phyloP scores from a whole-genome alignment of 2,329 filamentous ascomycete species.

The Penicillium italicum region DNA sequence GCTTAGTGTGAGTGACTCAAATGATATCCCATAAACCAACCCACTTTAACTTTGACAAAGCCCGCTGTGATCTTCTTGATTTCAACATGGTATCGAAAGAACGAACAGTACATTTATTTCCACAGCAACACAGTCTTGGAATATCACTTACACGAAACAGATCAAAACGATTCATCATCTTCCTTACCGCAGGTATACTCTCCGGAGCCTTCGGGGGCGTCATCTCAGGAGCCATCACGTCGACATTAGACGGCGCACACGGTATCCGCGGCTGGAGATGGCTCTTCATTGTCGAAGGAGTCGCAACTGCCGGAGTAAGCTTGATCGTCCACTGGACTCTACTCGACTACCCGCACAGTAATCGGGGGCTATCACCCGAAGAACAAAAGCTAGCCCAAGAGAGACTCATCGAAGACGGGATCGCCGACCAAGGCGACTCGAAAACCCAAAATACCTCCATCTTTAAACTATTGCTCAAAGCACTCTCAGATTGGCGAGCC shows the following conservation, averaged over 20 bases:
- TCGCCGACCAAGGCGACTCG: background rate
- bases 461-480: background rate
- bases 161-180: constrained; percentile 5
- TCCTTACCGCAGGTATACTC: constrained; percentile 2
- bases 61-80: constrained; percentile 8
- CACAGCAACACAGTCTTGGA: background rate
- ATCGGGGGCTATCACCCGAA: background rate
- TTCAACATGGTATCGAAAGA: constrained; percentile 6
- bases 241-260: constrained; percentile 3
- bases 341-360: constrained; percentile 5
- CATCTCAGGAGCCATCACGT: constrained; percentile 2
- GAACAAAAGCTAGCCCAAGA: constrained; percentile 1
- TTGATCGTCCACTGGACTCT: background rate
- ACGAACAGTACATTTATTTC: background rate
- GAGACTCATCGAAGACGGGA: constrained; percentile 2
- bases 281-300: constrained; percentile 9
- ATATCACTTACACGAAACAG: background rate
- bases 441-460: background rate
- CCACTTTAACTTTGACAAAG: background rate
- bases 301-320: constrained; percentile 1
- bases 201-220: constrained; percentile 8
- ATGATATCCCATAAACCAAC: too few relatives aligned
- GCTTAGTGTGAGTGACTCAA: background rate
- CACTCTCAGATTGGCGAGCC: background rate
- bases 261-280: constrained; percentile 7